Evolutionary conservation across 2,329 filamentous ascomycete genomes (phyloP).

Genomic region (Cordyceps cicadae): DNA sequence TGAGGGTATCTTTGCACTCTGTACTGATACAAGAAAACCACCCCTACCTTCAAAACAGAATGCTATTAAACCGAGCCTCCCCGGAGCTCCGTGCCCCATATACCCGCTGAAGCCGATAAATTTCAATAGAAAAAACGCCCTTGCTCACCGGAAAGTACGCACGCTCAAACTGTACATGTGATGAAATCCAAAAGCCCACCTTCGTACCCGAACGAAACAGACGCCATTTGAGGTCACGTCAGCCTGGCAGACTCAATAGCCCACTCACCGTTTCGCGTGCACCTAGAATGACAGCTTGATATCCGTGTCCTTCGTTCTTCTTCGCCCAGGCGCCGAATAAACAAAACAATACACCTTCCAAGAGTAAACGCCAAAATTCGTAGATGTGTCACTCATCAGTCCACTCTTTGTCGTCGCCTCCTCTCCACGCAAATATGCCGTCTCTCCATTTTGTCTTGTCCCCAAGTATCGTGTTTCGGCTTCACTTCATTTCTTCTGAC

Average conservation of each 20-base stretch:
- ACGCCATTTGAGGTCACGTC: not conserved
- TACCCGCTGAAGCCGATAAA: not conserved
- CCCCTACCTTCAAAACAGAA: not conserved
- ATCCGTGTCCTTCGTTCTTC: not conserved
- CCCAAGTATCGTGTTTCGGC: not conserved
- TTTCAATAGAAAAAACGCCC: constrained; percentile 1
- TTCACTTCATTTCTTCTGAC: not conserved
- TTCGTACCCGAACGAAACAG: not conserved
- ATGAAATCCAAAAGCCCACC: not conserved
- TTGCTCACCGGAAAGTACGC: not conserved
- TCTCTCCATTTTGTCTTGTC: not conserved
- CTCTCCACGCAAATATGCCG: not conserved
- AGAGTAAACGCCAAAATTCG: constrained; percentile 3
- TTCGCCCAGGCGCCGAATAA: not conserved
- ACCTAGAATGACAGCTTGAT: not conserved
- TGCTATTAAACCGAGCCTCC: not conserved
- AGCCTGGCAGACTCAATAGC: not conserved
- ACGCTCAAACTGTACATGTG: not conserved
- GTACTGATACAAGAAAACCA: constrained; percentile 5
- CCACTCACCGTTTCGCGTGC: not conserved
- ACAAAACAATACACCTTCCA: not conserved
- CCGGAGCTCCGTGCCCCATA: not conserved
- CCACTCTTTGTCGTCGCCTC: not conserved
- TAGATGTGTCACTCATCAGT: not conserved
- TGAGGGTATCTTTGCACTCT: constrained; percentile 7